These are phyloP conservation scores for Amanita rubescens DNA, from an alignment of 768 basidiomycete species.

Conservation along the genomic window DNA sequence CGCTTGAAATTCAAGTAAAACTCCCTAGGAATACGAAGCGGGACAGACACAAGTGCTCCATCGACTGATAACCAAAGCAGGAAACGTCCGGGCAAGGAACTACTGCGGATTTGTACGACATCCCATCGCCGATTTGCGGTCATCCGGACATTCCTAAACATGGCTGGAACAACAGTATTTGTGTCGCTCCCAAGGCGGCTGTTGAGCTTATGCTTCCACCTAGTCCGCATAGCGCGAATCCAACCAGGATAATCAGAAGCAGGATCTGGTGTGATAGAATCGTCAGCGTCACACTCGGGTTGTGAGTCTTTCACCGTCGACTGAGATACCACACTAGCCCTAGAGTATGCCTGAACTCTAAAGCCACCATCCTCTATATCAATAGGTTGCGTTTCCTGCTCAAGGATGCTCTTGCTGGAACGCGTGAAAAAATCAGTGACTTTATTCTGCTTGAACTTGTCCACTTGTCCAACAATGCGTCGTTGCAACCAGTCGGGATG, in stretches of 20 bases:
- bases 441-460: conserved; percentile 98
- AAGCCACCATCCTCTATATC: conserved; percentile 56
- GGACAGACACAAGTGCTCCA: conserved; percentile 67
- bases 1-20: conserved; percentile 90
- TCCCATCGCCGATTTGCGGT: conserved; percentile 78
- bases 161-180: conserved; percentile 50
- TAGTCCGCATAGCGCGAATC: conserved; percentile 66
- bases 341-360: conserved; percentile 4
- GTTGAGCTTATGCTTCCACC: conserved; percentile 63
- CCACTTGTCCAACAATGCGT: conserved; percentile 79
- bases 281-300: conserved; percentile 34
- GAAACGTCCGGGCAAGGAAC: conserved; percentile 72
- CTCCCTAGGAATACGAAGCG: conserved; percentile 81
- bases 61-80: conserved; percentile 84
- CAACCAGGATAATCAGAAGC: conserved; percentile 62
- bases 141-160: conserved; percentile 61
- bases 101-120: conserved; percentile 81
- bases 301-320: conserved; percentile 44
- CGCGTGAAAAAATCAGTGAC: conserved; percentile 87
- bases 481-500: conserved; percentile 98
- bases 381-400: conserved; percentile 22
- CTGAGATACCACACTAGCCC: conserved; percentile 38
- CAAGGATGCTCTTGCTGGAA: conserved; percentile 23
- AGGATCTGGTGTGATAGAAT: conserved; percentile 53
- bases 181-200: conserved; percentile 33